Base-by-base conservation (phyloP, 2,329 filamentous ascomycete genomes). In the Epichloe sp. region DNA sequence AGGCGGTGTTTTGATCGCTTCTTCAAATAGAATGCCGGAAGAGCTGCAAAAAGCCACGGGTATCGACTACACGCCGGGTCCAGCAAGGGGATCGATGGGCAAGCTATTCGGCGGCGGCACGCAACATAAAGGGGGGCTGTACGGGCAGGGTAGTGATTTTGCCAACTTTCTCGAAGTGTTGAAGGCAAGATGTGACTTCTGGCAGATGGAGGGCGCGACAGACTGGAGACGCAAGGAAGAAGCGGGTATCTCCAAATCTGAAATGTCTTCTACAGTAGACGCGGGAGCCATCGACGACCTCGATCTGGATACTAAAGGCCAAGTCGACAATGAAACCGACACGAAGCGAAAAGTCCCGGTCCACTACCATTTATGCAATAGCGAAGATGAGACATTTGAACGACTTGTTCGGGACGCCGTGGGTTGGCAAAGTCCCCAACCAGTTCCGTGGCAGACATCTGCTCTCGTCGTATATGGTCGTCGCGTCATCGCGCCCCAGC, bases 21-120 rank as follows among this genome's bases (percentile, higher is more conserved):
- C 85, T 0, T 88, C 84, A 4, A 93, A 93, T 63, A 79, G 87
- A 7, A 86, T 91, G 81, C 86, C 87, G 0, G 86, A 91, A 59
- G 87, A 90, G 61, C 65, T 93, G 47, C 83, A 79, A 44, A 88
- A 86, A 56, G 86, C 86, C 0, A 80, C 80, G 1, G 86, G 87
- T 0, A 75, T 83, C 23, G 79, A 85, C 54, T 88, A 86, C 60
- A 68, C 74, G 11, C 71, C 77, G 5, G 76, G 78, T 0, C 72
- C 80, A 4, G 69, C 72, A 36, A 73, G 73, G 48, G 77, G 73
- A 3, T 64, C 80, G 51, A 66, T 78, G 50, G 69, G 68, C 35
- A 78, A 66, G 59, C 69, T 74, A 37, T 66, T 78, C 31, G 73
- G 71, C 4, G 61, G 71, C 4, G 59, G 70, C 34, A 35, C 54